Evolutionary conservation across 148 eudicot species (phyloP).

Genomic region (Arbutus unedo): DNA sequence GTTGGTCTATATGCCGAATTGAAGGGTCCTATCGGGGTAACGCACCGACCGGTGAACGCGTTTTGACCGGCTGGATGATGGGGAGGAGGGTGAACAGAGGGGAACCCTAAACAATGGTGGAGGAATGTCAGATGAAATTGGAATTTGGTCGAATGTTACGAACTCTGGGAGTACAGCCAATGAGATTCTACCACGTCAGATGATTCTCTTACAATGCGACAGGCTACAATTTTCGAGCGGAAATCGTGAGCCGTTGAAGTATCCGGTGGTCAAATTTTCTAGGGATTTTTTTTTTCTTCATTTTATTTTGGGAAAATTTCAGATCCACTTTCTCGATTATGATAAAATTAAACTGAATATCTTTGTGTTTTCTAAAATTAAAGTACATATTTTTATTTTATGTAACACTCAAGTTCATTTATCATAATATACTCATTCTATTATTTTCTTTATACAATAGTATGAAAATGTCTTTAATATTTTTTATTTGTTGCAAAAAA

Average conservation of each 20-base stretch:
- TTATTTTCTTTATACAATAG: too few species aligned
- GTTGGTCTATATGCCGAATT: background rate
- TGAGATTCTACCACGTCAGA: background rate
- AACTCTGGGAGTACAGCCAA: background rate
- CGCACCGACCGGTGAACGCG: background rate
- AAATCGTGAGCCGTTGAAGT: constrained; percentile 4
- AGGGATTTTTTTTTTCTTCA: background rate
- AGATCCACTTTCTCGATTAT: too few species aligned
- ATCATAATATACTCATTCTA: too few species aligned
- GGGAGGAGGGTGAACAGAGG: background rate
- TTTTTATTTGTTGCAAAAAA: too few species aligned
- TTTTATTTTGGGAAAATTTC: too few species aligned
- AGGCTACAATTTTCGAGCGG: background rate
- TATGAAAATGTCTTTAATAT: too few species aligned
- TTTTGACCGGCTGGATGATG: background rate
- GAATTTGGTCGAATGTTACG: background rate
- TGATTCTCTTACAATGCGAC: background rate
- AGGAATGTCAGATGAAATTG: constrained; percentile 3
- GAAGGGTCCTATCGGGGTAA: background rate
- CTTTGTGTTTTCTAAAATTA: too few species aligned
- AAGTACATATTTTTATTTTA: too few species aligned
- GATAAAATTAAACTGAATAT: too few species aligned
- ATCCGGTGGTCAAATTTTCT: background rate
- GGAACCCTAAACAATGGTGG: constrained; percentile 10
- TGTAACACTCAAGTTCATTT: too few species aligned